These are phyloP conservation scores for Prunus armeniaca DNA, from an alignment of 306 rosid species.

Conservation along the genomic window DNA sequence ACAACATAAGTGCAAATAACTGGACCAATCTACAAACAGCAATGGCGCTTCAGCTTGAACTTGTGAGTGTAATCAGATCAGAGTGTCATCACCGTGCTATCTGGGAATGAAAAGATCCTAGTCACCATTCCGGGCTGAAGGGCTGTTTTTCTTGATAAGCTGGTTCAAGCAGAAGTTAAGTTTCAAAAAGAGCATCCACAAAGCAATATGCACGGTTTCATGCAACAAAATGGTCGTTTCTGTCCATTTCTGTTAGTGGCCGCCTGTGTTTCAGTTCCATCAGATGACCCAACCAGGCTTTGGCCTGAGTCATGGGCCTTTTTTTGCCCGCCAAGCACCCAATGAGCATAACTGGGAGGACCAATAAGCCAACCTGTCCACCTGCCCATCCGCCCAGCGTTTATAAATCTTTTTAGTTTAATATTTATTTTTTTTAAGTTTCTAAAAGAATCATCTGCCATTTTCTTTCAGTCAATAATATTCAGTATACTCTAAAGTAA, in stretches of 20 bases:
- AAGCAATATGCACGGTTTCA: background rate
- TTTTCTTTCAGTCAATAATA: too few relatives aligned
- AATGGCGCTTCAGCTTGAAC: conserved; percentile 40
- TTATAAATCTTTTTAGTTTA: too few relatives aligned
- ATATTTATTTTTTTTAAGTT: too few relatives aligned
- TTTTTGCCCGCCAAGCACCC: too few relatives aligned
- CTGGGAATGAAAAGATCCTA: conserved; percentile 35
- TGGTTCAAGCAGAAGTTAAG: conserved; percentile 35
- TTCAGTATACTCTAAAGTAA: too few relatives aligned
- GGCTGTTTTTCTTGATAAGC: conserved; percentile 62
- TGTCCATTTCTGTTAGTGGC: background rate
- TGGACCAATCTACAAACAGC: conserved; percentile 39
- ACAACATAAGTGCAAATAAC: conserved; percentile 36
- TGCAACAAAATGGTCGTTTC: background rate
- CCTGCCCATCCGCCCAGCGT: background rate
- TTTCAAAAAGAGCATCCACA: conserved; percentile 24
- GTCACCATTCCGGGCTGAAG: conserved; percentile 32
- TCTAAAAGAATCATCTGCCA: background rate
- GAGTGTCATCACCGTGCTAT: conserved; percentile 21
- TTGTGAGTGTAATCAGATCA: conserved; percentile 17
- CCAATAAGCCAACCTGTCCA: background rate
- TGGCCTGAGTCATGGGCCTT: background rate
- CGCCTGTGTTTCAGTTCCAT: background rate
- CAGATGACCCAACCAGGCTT: background rate
- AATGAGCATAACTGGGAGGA: background rate